These are phyloP conservation scores for Leptosphaerulina australis DNA, from an alignment of 2,329 filamentous ascomycete genomes.

Conservation along the genomic window DNA sequence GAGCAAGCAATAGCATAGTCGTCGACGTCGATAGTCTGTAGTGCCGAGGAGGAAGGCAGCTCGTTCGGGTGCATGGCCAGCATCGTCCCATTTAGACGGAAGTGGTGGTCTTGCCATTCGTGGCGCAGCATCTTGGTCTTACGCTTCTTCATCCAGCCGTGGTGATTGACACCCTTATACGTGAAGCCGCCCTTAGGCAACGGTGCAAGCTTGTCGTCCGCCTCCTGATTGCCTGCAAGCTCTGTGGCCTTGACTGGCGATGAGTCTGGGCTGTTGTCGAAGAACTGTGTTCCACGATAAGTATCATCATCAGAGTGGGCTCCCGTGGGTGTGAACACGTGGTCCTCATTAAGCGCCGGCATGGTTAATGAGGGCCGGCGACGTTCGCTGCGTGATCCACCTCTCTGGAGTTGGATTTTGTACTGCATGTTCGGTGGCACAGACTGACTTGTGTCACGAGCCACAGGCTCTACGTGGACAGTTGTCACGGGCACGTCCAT, in stretches of 20 bases:
- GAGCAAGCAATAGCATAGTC: constrained; percentile 89
- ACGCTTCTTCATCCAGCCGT: constrained; percentile 93
- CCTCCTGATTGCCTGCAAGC: constrained; percentile 31
- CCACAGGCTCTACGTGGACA: constrained; percentile 71
- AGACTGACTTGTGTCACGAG: constrained; percentile 82
- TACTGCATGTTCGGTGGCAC: constrained; percentile 94
- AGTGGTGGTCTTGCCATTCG: constrained; percentile 93
- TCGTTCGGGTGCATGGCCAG: constrained; percentile 70
- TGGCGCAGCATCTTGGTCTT: constrained; percentile 86
- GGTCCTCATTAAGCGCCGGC: constrained; percentile 72
- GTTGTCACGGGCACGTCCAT: constrained; percentile 85
- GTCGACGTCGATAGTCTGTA: constrained; percentile 84
- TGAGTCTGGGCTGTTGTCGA: constrained; percentile 41
- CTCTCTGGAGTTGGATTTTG: constrained; percentile 57
- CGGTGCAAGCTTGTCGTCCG: constrained; percentile 31
- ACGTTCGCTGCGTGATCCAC: constrained; percentile 52
- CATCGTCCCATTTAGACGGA: constrained; percentile 71
- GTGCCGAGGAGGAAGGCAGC: constrained; percentile 64
- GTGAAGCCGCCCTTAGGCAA: constrained; percentile 46
- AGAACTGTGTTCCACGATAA: constrained; percentile 44
- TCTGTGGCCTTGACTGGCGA: constrained; percentile 41
- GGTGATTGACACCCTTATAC: constrained; percentile 66
- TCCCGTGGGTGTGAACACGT: constrained; percentile 50
- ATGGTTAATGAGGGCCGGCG: constrained; percentile 73
- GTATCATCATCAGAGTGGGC: constrained; percentile 45